Evolutionary conservation across 345 rosid genomes (phyloP).

Genomic region (Noccaea bulbosa): DNA sequence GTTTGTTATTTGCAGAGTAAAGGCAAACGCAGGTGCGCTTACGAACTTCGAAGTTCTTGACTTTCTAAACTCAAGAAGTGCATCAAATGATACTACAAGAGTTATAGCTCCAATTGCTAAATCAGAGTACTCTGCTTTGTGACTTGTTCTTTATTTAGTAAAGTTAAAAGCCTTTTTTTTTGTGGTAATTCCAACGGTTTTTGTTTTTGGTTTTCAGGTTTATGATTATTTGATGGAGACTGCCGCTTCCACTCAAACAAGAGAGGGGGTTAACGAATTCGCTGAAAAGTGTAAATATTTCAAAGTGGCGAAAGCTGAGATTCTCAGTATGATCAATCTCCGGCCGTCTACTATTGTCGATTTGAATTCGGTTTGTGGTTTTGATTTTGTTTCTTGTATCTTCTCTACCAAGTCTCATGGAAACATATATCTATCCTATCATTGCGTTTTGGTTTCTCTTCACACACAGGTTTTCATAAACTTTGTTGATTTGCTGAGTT

Average conservation of each 20-base stretch:
- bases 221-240: slow-evolving; percentile 69
- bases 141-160: not conserved
- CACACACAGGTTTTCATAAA: not conserved
- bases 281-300: slow-evolving; percentile 58
- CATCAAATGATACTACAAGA: slow-evolving; percentile 64
- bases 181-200: slow-evolving; percentile 15
- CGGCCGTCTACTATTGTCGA: slow-evolving; percentile 61
- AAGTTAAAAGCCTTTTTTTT: not conserved
- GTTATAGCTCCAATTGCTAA: slow-evolving; percentile 63
- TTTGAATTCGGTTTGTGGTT: slow-evolving; percentile 53
- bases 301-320: slow-evolving; percentile 78
- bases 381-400: not conserved
- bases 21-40: slow-evolving; percentile 65
- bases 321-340: slow-evolving; percentile 68
- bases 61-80: slow-evolving; percentile 70
- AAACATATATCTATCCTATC: slow-evolving; percentile 1
- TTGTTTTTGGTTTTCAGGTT: slow-evolving; percentile 48
- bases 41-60: slow-evolving; percentile 79
- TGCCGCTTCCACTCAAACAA: slow-evolving; percentile 62
- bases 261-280: slow-evolving; percentile 56
- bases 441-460: not conserved
- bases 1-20: slow-evolving; percentile 50
- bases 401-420: slow-evolving; percentile 9
- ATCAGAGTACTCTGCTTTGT: slow-evolving; percentile 47
- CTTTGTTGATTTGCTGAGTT: not conserved